Base-by-base conservation (phyloP, 768 basidiomycete genomes). In the Mycena chlorophos region DNA sequence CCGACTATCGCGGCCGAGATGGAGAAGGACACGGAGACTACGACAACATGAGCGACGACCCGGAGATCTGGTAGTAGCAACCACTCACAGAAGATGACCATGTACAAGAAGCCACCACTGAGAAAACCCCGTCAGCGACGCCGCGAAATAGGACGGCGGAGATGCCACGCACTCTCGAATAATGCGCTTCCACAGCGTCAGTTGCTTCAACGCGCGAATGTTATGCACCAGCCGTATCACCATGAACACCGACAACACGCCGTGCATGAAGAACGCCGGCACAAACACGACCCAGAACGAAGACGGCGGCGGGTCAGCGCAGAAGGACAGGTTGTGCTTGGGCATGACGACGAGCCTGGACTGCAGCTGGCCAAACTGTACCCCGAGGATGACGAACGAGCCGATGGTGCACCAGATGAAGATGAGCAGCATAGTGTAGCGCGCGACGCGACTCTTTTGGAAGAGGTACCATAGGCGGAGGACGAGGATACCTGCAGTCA, bases 1-100 rank as follows among this genome's bases (percentile, higher is more conserved):
- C 60, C 60, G 30, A 61, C 60, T 16, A 61, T 61, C 45, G 60
- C 60, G 12, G 60, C 56, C 6, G 60, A 61, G 30, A 61, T 55
- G 14, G 60, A 61, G 42, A 61, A 57, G 14, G 60, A 31, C 8
- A 61, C 60, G 16, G 60, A 61, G 56, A 61, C 59, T 60, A 38
- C 2, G 23, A 27, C 53, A 28, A 6, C 14, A 19, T 40, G 17
- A 25, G 12, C 2, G 4, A 13, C 3, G 17, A 27, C 14, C 19
- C 10, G 5, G 12, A 28, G 38, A 13, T 34, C 2, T 17, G 0
- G 17, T 2, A 14, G 2, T 2, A 19, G 6, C 5, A 20, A 25
- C 10, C n/a, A 51, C 59, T 30, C 49, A 60, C 59, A 61, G 50
- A 61, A 61, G 49, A 61, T 57, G 30, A 61, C 49, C 45, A 57